Conservation (phyloP, 177 flowering plant species). For the Vitis hybrid region DNA sequence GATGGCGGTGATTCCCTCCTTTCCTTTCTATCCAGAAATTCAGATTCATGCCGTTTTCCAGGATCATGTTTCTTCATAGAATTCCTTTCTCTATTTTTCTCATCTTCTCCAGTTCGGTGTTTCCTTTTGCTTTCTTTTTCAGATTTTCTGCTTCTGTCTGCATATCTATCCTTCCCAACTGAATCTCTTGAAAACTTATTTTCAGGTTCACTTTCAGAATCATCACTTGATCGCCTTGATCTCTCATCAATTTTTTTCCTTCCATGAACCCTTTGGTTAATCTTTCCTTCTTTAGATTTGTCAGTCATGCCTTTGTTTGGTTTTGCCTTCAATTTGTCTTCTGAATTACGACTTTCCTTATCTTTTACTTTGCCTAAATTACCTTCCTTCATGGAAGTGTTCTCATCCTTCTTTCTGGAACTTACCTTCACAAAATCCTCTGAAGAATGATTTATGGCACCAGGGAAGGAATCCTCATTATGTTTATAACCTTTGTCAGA, state of each 20-base stretch:
- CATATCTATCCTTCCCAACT: constrained; percentile 29
- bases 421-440: constrained; percentile 29
- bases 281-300: constrained; percentile 24
- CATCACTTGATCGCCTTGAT: constrained; percentile 15
- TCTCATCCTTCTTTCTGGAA: constrained; percentile 38
- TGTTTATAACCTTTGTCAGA: constrained; percentile 23
- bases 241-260: constrained; percentile 32
- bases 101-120: constrained; percentile 42
- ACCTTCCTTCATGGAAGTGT: constrained; percentile 23
- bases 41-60: constrained; percentile 30
- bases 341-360: constrained; percentile 18
- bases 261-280: constrained; percentile 29
- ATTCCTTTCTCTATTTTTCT: constrained; percentile 34
- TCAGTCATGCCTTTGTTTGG: constrained; percentile 20
- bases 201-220: constrained; percentile 28
- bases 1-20: constrained; percentile 40
- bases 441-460: constrained; percentile 15
- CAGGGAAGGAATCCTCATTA: constrained; percentile 20
- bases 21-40: constrained; percentile 44
- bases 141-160: constrained; percentile 34
- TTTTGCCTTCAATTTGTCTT: constrained; percentile 23
- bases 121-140: constrained; percentile 61
- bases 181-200: constrained; percentile 36
- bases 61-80: constrained; percentile 36
- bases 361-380: constrained; percentile 22